Evolutionary conservation across 2,329 filamentous ascomycete genomes (phyloP).

Genomic region (Dryadomyces sulphureus): DNA sequence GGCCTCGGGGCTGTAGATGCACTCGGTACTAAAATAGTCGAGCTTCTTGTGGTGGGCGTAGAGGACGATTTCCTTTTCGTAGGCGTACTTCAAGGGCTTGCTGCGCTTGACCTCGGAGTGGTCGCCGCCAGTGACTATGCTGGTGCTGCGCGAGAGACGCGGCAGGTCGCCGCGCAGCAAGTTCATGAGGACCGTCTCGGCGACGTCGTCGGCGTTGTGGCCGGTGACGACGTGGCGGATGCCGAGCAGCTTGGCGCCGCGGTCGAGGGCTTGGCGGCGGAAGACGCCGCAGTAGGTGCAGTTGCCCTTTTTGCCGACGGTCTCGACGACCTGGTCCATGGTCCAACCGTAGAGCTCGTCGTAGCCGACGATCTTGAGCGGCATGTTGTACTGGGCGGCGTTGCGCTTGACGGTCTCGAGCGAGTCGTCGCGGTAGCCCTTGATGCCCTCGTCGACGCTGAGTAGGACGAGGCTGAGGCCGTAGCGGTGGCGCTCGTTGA

Average conservation of each 20-base stretch:
- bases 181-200: constrained; percentile 97
- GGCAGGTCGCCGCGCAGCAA: constrained; percentile 80
- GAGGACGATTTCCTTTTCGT: constrained; percentile 96
- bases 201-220: constrained; percentile 94
- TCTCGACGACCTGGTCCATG: constrained; percentile 96
- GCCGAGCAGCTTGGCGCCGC: constrained; percentile 72
- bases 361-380: constrained; percentile 83
- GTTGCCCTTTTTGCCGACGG: constrained; percentile 94
- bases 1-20: constrained; percentile 94
- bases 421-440: constrained; percentile 89
- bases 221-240: constrained; percentile 94
- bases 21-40: constrained; percentile 97
- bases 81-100: constrained; percentile 95
- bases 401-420: constrained; percentile 95
- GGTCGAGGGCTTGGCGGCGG: constrained; percentile 79
- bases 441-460: constrained; percentile 94
- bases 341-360: constrained; percentile 95
- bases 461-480: constrained; percentile 73
- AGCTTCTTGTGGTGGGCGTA: constrained; percentile 95
- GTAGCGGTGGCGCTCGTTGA: constrained; percentile 83
- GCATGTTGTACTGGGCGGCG: constrained; percentile 79
- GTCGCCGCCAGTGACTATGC: constrained; percentile 66
- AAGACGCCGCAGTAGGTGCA: constrained; percentile 99
- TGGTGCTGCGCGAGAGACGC: constrained; percentile 74
- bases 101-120: constrained; percentile 85